Base-by-base conservation (phyloP, 2,329 filamentous ascomycete species). In the Sporothrix globosa region DNA sequence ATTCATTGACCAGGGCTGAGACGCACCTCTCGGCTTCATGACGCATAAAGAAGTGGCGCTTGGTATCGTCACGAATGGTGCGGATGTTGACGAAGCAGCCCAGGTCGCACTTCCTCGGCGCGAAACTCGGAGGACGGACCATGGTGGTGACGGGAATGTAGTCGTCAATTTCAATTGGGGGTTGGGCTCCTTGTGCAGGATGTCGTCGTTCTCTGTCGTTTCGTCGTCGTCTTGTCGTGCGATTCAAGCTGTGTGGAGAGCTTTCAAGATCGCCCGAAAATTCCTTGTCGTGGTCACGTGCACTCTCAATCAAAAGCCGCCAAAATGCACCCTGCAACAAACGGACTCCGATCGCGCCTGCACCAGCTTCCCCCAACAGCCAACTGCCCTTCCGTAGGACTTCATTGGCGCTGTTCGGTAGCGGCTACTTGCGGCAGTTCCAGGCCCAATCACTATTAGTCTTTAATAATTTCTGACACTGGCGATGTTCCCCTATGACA, bases 51-150 rank as follows among this genome's bases (percentile, higher is more conserved):
- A 93, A 92, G 83, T 96, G 95, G 77, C 96, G 91, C 88, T 98
- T 99, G 69, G 93, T 94, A 83, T 98, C 93, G 81, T 99, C 96
- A 77, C 96, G 92, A 79, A 99, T 91, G 75, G 92, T 87, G 75
- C 91, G 90, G 79, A 91, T 88, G 78, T 97, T 97, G 82, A 96
- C 81, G 78, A 92, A 97, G 79, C 92, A 92, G 79, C 91, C 90
- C 75, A 98, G 83, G 76, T 98, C 93, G 76, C 97, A 89, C 85
- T 90, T 94, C 82, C 97, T 97, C 44, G 93, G 86, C 76, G 93
- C 87, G 82, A 97, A 97, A 83, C 90, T 92, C 92, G 73, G 75
- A 87, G 83, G 80, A n/a, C 53, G 69, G 53, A 56, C 56, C 44
- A 68, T 69, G 48, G 48, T 41, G 60, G 39, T 21, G 58, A 63